These are phyloP conservation scores for Pleurotus citrinopileatus DNA, from an alignment of 768 basidiomycete species.

Conservation along the genomic window DNA sequence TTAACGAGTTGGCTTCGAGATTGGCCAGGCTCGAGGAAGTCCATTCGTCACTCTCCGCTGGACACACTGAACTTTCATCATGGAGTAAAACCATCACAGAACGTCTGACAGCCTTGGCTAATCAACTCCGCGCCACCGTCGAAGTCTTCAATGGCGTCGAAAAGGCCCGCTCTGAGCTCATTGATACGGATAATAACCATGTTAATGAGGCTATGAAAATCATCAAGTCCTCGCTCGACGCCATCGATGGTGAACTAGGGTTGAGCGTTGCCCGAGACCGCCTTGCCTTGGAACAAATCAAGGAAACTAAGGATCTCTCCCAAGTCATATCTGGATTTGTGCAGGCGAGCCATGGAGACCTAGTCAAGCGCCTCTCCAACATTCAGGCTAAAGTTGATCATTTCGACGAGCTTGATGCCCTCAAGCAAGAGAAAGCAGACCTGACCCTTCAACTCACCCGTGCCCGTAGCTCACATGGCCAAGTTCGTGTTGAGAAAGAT, in stretches of 20 bases:
- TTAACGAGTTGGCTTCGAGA: conserved; percentile 33
- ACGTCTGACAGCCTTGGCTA: conserved; percentile 46
- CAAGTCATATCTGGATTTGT: conserved; percentile 40
- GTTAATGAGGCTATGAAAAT: conserved; percentile 34
- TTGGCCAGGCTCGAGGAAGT: conserved; percentile 38
- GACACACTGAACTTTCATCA: conserved; percentile 34
- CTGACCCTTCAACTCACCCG: conserved; percentile 72
- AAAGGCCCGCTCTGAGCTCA: conserved; percentile 30
- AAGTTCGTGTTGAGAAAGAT: conserved; percentile 82
- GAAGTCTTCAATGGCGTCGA: conserved; percentile 33
- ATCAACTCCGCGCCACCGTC: conserved; percentile 40
- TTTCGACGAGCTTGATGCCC: conserved; percentile 61
- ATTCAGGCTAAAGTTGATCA: background rate
- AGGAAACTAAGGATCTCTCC: conserved; percentile 53
- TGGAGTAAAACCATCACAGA: conserved; percentile 38
- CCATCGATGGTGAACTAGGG: conserved; percentile 49
- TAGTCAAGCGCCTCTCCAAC: conserved; percentile 41
- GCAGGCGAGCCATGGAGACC: conserved; percentile 60
- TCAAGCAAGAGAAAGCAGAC: conserved; percentile 65
- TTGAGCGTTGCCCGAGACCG: conserved; percentile 47
- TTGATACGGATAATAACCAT: conserved; percentile 19
- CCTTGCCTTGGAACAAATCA: conserved; percentile 51
- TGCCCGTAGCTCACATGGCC: conserved; percentile 74
- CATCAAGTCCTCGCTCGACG: conserved; percentile 49
- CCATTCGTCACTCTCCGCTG: conserved; percentile 37